Percentiles rank a stretch among this genome's conserved stretches.
phyloP scores from a whole-genome alignment of 1,284 basidiomycete genomes.

The Leucoagaricus sp. region DNA sequence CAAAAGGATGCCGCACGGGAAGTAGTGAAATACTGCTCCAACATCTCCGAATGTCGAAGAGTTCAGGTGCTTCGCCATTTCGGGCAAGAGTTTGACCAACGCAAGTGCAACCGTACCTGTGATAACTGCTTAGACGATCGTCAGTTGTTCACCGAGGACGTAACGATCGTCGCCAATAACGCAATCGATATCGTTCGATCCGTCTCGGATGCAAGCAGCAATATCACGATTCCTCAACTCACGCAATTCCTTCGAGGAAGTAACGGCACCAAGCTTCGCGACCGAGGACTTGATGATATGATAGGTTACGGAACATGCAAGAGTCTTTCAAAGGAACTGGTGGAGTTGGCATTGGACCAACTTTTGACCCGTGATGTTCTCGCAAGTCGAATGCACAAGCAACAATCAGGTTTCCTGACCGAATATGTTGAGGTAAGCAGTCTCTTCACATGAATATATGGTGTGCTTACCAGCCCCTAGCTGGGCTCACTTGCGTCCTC shows the following conservation, averaged over 20 bases:
- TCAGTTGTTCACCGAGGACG: slow-evolving; percentile 47
- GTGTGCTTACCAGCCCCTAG: background rate
- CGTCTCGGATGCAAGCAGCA: slow-evolving; percentile 36
- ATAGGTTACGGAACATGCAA: slow-evolving; percentile 57
- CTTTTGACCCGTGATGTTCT: slow-evolving; percentile 48
- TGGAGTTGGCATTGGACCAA: slow-evolving; percentile 66
- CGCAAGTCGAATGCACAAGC: slow-evolving; percentile 30
- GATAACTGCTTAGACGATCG: slow-evolving; percentile 69
- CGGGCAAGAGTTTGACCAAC: slow-evolving; percentile 62
- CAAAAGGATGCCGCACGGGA: slow-evolving; percentile 39
- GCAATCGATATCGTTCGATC: slow-evolving; percentile 55
- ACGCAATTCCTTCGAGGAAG: slow-evolving; percentile 67
- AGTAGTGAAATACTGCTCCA: slow-evolving; percentile 75
- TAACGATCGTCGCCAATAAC: slow-evolving; percentile 52
- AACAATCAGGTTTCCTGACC: slow-evolving; percentile 36
- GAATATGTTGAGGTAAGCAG: slow-evolving; percentile 40
- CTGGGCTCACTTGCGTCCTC: slow-evolving; percentile 6
- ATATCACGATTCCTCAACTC: slow-evolving; percentile 50
- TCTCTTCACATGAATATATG: background rate
- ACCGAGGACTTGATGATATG: slow-evolving; percentile 50
- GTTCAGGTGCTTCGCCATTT: slow-evolving; percentile 79
- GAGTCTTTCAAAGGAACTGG: slow-evolving; percentile 45
- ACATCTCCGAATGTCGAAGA: slow-evolving; percentile 87
- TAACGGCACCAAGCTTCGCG: slow-evolving; percentile 47
- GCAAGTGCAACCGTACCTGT: slow-evolving; percentile 64